phyloP scores from a whole-genome alignment of 306 rosid genomes.

The Dryas alaskensis region DNA sequence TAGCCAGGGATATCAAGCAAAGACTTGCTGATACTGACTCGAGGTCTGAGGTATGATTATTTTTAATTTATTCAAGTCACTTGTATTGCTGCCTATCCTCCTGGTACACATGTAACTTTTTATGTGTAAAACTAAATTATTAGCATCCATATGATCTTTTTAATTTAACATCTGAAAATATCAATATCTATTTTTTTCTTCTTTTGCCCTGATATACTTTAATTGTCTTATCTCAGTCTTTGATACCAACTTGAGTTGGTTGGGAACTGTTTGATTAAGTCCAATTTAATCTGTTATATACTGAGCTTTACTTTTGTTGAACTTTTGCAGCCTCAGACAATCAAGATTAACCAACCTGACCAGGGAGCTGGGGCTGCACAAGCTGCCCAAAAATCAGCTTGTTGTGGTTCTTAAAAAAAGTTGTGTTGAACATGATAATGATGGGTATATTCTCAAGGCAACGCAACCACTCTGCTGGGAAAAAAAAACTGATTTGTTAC shows the following conservation, averaged over 20 bases:
- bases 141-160: neutral
- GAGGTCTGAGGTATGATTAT: constrained; percentile 66
- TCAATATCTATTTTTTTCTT: neutral
- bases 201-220: neutral
- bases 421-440: constrained; percentile 16
- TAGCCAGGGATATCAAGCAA: constrained; percentile 96
- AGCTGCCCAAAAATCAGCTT: constrained; percentile 71
- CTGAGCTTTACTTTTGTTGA: constrained; percentile 16
- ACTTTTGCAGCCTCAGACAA: constrained; percentile 74
- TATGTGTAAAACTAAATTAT: neutral
- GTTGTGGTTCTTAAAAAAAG: constrained; percentile 69
- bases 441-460: constrained; percentile 34
- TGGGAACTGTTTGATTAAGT: neutral
- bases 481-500: constrained; percentile 51
- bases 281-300: neutral
- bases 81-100: neutral
- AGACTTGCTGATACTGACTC: constrained; percentile 89
- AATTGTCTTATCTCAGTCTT: neutral
- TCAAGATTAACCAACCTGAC: constrained; percentile 84
- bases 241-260: neutral
- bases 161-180: neutral
- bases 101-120: neutral
- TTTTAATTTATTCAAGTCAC: constrained; percentile 13
- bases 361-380: constrained; percentile 71
- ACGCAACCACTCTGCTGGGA: constrained; percentile 33